Base-by-base conservation (phyloP, 2,329 filamentous ascomycete species). In the Alternaria sp. region DNA sequence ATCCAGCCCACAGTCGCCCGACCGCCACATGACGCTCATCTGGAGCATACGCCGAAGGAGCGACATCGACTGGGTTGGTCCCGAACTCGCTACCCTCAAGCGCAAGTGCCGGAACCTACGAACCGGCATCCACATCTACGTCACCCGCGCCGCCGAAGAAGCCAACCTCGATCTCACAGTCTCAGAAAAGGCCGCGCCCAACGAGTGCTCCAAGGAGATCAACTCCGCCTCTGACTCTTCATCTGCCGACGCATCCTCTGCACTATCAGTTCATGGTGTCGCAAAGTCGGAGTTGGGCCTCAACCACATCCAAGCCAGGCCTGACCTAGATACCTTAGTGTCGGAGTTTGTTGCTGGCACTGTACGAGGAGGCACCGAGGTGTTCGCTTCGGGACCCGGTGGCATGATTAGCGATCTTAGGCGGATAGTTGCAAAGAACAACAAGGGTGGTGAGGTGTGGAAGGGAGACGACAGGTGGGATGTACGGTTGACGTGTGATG, bases 1-100 rank as follows among this genome's bases (percentile, higher is more conserved):
- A 15, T 69, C 72, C 0, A 66, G 68, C 7, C 67, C 71, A 7
- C 71, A 73, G n/a, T 57, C 68, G 10, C 65, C 64, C 21, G 69
- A 72, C 47, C 74, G 72, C 36, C 68, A 72, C 23, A 71, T 79
- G 25, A 72, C 75, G 8, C 70, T 80, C 12, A 67, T 80, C 12
- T 80, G 78, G 78, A 72, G 77, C 4, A 60, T 80, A 26, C 76
- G 77, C 11, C 73, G 74, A 8, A 67, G 72, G 7, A 64, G 69
- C 13, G 74, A 80, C 54, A 70, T 80, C 26, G 71, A 74, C 43
- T 80, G 78, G 78, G 71, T 80, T 7, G 69, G 71, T 0, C 74
- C 74, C 5, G 78, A 80, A 59, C 75, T 80, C n/a, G 66, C 69
- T 6, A 58, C 69, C 10, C 61, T 79, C 17, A 76, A 76, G 65